These are phyloP conservation scores for Starmerella geochares DNA, from an alignment of 805 yeast genomes.

Conservation along the genomic window DNA sequence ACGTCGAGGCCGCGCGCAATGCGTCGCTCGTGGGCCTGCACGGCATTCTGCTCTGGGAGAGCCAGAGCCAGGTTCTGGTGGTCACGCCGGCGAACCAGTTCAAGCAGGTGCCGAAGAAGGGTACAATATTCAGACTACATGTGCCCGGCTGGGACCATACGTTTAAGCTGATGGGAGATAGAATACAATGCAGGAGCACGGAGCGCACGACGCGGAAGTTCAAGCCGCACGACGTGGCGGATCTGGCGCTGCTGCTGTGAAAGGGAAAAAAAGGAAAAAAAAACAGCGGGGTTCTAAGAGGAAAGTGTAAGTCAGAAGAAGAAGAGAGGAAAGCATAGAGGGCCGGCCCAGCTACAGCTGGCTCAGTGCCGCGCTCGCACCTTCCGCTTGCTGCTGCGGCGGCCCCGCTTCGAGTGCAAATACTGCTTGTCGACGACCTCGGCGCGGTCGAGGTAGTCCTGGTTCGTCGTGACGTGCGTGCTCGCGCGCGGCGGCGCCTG, in stretches of 20 bases:
- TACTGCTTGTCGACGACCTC: not conserved
- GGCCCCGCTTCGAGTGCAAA: conserved; percentile 5
- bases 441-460: conserved; percentile 8
- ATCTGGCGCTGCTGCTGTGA: conserved; percentile 31
- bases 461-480: conserved; percentile 12
- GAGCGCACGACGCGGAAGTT: conserved; percentile 80
- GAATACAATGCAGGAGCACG: conserved; percentile 62
- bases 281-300: not conserved
- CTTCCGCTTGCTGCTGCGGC: conserved; percentile 7
- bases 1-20: conserved; percentile 50
- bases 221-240: conserved; percentile 66
- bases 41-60: conserved; percentile 80
- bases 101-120: conserved; percentile 55
- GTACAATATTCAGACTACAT: conserved; percentile 35
- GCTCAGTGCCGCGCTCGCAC: not conserved
- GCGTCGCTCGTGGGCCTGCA: conserved; percentile 46
- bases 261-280: not conserved
- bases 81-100: conserved; percentile 38
- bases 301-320: not conserved
- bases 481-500: conserved; percentile 3
- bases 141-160: conserved; percentile 42
- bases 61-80: conserved; percentile 59
- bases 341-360: not conserved
- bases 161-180: conserved; percentile 65
- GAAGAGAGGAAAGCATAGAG: not conserved